phyloP scores from a whole-genome alignment of 2,329 filamentous ascomycete species.

The Penicillium sp. region DNA sequence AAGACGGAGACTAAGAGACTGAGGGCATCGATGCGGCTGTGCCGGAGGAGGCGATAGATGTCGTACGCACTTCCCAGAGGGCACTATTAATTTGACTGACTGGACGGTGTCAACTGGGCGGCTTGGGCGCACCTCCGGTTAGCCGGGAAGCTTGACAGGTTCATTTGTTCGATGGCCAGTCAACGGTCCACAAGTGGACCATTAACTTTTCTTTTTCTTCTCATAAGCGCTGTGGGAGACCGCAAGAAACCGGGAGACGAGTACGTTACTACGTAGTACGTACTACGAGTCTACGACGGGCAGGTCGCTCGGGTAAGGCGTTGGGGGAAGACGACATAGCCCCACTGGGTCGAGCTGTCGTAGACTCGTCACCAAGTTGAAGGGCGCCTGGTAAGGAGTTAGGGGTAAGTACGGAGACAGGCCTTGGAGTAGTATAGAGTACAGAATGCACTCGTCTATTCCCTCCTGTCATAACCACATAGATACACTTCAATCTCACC shows the following conservation, averaged over 20 bases:
- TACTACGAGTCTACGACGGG: not conserved
- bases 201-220: not conserved
- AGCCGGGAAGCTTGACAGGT: conserved; percentile 3
- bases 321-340: not conserved
- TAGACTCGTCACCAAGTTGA: conserved; percentile 4
- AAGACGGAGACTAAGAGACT: not conserved
- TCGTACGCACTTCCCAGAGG: conserved; percentile 5
- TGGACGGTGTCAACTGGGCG: not conserved
- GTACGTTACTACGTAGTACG: not conserved
- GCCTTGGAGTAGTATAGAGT: not conserved
- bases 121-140: not conserved
- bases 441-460: not conserved
- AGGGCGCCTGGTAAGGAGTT: not conserved
- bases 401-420: no score
- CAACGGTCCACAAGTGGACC: conserved; percentile 3
- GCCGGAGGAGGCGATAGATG: not conserved
- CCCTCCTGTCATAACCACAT: not conserved
- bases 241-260: not conserved
- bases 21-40: not conserved
- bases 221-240: not conserved
- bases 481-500: not conserved
- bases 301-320: conserved; percentile 6
- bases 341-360: not conserved
- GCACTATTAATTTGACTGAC: not conserved
- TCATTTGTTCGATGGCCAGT: conserved; percentile 1